Evolutionary conservation across 768 basidiomycete genomes (phyloP), one percentile per base, ranked within the genome.

Genomic region (Pleurotus cornucopiae): DNA sequence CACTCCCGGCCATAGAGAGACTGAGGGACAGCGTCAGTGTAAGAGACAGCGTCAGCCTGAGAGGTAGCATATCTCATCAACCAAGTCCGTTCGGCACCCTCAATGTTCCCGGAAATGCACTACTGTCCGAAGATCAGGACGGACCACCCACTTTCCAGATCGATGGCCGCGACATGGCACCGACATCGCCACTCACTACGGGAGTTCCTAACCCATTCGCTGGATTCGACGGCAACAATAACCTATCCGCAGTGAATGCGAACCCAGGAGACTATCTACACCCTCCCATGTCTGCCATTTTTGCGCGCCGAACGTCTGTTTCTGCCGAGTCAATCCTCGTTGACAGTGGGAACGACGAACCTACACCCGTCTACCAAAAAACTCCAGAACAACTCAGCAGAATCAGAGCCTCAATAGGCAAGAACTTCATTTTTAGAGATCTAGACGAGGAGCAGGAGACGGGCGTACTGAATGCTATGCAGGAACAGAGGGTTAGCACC

Each of bases 241-340:
- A 79, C 1, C 75, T 76, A 57, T 79, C 78, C 63, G 71, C 71
- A 62, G 72, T 56, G 65, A 71, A 60, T 54, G 69, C 61, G 63
- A 76, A 75, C 57, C 74, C 78, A 16, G 81, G 78, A 16, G 86
- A 90, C 65, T 88, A 82, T 62, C 77, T 92, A n/a, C 83, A 85
- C 43, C 81, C 87, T 0, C 86, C 87, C 18, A 81, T 81, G 4
- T 80, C 87, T 69, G 89, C 85, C 63, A 91, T 85, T 66, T 81
- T 98, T 67, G 92, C 92, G 26, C 85, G 97, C 38, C 86, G 97
- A 43, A 90, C 91, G 2, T 98, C 95, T 38, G 94, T 99, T 57
- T 94, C 91, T 54, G 97, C 97, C 4, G 97, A 99, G 70, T 93
- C 94, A 3, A 93, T 98, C 66, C 83, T 84, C n/a, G 83, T 97